Percentiles rank a stretch among this genome's conserved stretches.
Evolutionary conservation across 306 rosid genomes (phyloP).

Genomic region (Casuarina cunninghamiana): DNA sequence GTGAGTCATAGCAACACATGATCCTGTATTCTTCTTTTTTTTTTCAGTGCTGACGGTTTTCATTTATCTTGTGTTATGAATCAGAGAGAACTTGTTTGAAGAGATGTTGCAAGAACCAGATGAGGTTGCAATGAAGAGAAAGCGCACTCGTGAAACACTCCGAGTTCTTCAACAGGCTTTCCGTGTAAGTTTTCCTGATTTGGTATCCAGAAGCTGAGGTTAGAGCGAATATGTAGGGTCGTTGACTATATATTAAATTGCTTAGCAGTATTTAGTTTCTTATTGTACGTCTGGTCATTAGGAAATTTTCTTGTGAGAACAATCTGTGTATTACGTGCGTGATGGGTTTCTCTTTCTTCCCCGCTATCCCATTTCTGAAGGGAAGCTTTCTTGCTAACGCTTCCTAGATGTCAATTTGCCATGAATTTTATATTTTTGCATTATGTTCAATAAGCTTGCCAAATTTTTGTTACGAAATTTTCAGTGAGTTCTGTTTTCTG

Average conservation of each 20-base stretch:
- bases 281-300: not conserved
- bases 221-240: slow-evolving; percentile 2
- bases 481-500: slow-evolving; percentile 28
- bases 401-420: not conserved
- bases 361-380: not conserved
- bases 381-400: not conserved
- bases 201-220: not conserved
- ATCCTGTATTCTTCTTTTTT: not conserved
- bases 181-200: slow-evolving; percentile 52
- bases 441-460: not conserved
- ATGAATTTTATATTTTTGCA: not conserved
- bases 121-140: slow-evolving; percentile 81
- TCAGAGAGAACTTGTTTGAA: slow-evolving; percentile 88
- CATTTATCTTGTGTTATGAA: slow-evolving; percentile 28
- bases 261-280: not conserved
- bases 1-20: slow-evolving; percentile 35
- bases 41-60: slow-evolving; percentile 19
- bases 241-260: not conserved
- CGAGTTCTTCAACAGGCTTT: slow-evolving; percentile 89
- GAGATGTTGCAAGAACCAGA: slow-evolving; percentile 98
- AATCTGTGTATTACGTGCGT: not conserved
- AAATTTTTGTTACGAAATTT: not conserved
- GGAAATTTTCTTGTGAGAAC: not conserved
- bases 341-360: not conserved
- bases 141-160: slow-evolving; percentile 81